A percentile compares a stretch with the other conserved stretches of the same genome.
Conservation (phyloP, 2,329 filamentous ascomycete genomes). For the Macrophomina pseudophaseolina region DNA sequence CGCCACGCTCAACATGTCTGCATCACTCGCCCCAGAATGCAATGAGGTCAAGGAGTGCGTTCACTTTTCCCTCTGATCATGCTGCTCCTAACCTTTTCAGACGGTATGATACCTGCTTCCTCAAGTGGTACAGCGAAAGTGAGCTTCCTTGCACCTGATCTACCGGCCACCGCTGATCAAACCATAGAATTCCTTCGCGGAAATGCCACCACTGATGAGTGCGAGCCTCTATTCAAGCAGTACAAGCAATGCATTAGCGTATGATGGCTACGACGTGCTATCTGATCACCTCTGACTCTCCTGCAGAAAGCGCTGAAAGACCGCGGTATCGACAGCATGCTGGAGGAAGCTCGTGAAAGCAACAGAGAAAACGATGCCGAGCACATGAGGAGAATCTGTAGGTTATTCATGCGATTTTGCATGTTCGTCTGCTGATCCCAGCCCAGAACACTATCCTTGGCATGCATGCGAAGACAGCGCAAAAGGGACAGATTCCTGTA, state of each 20-base stretch:
- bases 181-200: slow-evolving; percentile 80
- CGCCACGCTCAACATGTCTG: slow-evolving; percentile 69
- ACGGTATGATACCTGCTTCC: slow-evolving; percentile 94
- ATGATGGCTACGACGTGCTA: slow-evolving; percentile 37
- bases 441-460: neutral
- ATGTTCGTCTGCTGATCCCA: neutral
- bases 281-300: neutral
- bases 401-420: neutral
- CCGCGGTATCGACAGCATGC: slow-evolving; percentile 87
- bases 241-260: slow-evolving; percentile 89
- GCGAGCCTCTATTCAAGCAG: slow-evolving; percentile 80
- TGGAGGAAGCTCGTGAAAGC: slow-evolving; percentile 88
- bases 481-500: neutral
- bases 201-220: slow-evolving; percentile 83
- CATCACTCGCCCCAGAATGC: slow-evolving; percentile 91
- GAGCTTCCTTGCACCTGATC: slow-evolving; percentile 43
- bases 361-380: slow-evolving; percentile 84
- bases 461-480: neutral
- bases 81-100: slow-evolving; percentile 53
- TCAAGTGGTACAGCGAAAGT: slow-evolving; percentile 99
- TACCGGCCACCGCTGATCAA: slow-evolving; percentile 1
- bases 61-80: slow-evolving; percentile 10
- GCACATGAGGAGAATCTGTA: slow-evolving; percentile 60
- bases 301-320: slow-evolving; percentile 81
- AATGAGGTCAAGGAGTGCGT: slow-evolving; percentile 93